A percentile compares a stretch with the other conserved stretches of the same genome.
phyloP scores from a whole-genome alignment of 129 eudicot genomes.

The Flaveria brownii region DNA sequence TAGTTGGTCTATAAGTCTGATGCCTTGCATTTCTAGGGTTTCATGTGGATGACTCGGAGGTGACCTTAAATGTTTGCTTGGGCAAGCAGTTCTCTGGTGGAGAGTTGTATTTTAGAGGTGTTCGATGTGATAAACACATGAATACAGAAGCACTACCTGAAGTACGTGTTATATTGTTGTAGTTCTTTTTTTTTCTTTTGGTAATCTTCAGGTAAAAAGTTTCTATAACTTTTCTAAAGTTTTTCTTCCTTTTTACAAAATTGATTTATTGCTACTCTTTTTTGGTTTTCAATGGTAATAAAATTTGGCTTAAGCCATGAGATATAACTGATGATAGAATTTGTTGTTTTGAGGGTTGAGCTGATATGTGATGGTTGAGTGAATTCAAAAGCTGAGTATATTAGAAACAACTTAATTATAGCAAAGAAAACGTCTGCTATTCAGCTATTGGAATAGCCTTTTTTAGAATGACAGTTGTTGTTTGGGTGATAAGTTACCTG shows the following conservation, averaged over 20 bases:
- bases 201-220: neutral
- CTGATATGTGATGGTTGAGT: too few relatives aligned
- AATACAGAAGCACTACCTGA: slow-evolving; percentile 70
- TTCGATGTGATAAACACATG: slow-evolving; percentile 88
- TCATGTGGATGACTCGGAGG: slow-evolving; percentile 96
- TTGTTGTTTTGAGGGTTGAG: too few relatives aligned
- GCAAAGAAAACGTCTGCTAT: too few relatives aligned
- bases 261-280: neutral
- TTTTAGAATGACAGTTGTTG: too few relatives aligned
- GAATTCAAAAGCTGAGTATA: too few relatives aligned
- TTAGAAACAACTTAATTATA: too few relatives aligned
- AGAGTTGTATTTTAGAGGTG: slow-evolving; percentile 87
- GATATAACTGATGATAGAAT: too few relatives aligned
- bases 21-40: slow-evolving; percentile 53
- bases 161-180: slow-evolving; percentile 43
- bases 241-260: neutral
- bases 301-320: too few relatives aligned
- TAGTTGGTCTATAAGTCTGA: slow-evolving; percentile 25
- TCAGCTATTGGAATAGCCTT: too few relatives aligned
- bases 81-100: slow-evolving; percentile 90
- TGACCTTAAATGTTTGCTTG: slow-evolving; percentile 84
- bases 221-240: neutral
- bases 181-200: neutral
- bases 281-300: neutral
- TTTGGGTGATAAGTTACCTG: neutral